Evolutionary conservation across 331 rosid species (phyloP), one percentile per base, ranked within the genome.

Genomic region (Malus hybrid): DNA sequence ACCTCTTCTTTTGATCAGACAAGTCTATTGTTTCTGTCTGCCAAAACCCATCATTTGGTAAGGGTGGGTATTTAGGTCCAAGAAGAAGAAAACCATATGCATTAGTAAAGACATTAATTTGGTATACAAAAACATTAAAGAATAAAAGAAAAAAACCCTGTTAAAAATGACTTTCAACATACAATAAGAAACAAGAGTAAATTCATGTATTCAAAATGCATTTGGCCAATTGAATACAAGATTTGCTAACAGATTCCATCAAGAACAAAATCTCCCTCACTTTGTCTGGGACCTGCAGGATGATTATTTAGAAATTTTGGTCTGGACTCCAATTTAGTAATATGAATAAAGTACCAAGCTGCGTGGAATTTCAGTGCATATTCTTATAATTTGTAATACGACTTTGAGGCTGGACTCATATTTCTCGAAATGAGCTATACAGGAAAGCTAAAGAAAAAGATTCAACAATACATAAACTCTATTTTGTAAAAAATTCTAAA

Each of bases 1-100:
- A 61, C 79, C 53, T 78, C 16, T 68, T 50, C 33, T 85, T 79
- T 83, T 72, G 86, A 7, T 88, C 92, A 74, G 89, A 64, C 82
- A 92, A 82, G 80, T 95, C 97, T 39, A 95, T 77, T 68, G 96
- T 84, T 80, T 95, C 97, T 11, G 99, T 92, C 97, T 95, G 90
- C 82, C 66, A 84, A 75, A 57, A 71, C 28, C 44, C 33, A 72
- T 34, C 26, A 20, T 33, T 56, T 52, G 64, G 70, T 66, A 39
- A 85, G 39, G 57, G 60, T 20, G 28, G 48, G 34, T 15, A 67
- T 14, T 61, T 32, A 66, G 18, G 69, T 79, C 53, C 32, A 58
- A 68, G 39, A 26, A 66, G 10, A 42, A 74, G 29, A 34, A 32
- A 18, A 58, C 68, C 39, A 44, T n/a, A 57, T 7, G 24, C 24